Evolutionary conservation across 768 basidiomycete species (phyloP), one percentile per base, ranked within the genome.

Genomic region (Boletus edulis): DNA sequence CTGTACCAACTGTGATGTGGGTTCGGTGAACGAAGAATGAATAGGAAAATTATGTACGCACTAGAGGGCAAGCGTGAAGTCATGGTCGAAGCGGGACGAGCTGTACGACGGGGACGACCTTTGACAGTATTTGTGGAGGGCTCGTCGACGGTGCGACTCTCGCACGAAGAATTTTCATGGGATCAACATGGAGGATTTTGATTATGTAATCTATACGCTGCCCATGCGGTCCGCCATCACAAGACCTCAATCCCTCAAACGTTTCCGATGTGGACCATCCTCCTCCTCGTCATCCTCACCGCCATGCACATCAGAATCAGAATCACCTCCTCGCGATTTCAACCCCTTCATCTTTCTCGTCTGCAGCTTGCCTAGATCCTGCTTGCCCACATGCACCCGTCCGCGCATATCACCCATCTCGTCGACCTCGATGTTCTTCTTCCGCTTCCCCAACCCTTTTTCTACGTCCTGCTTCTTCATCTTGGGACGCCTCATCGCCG

Each of bases 331-430:
- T 14, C 12, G 73, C 34, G 69, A 67, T 67, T 86, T 90, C 58
- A 99, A 72, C 11, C 92, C 96, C 76, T 97, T 98, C 92, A 98
- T 96, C 80, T 97, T 97, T 67, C 94, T 81, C 54, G 86, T 86
- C 79, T 97, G 94, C 72, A 98, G 65, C 75, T 81, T 89, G 60
- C 72, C 73, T 63, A 99, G 69, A 73, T 98, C 92, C 76, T 99
- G 96, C 71, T 84, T 91, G 55, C 76, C 90, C 52, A 98, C 73
- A 72, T 98, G 95, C 29, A 99, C 83, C 55, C 85, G 80, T 42
- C 95, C 97, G 64, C 96, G 82, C 73, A 94, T 71, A 69, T 99
- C 92, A 53, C 97, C 97, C 96, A 98, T 97, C 72, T 91, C 93
- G 76, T 99, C 96, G 64, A 94, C 91, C 76, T 94, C 93, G 72